phyloP scores from a whole-genome alignment of 345 rosid species.

The Excoecaria agallocha region DNA sequence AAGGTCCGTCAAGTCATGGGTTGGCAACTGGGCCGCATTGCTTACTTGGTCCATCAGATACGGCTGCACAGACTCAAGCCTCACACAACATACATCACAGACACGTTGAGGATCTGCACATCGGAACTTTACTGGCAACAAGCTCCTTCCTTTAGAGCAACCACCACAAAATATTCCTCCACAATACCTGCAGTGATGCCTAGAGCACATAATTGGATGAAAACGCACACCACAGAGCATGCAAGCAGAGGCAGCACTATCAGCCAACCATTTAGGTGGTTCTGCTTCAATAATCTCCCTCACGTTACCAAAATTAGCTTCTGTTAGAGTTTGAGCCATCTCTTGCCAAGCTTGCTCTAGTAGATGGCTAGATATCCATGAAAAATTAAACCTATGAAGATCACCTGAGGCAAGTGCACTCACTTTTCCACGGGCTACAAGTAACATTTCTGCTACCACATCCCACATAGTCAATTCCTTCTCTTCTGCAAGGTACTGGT shows the following conservation, averaged over 20 bases:
- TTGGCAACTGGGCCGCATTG: slow-evolving; percentile 84
- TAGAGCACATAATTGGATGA: slow-evolving; percentile 91
- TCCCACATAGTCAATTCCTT: slow-evolving; percentile 97
- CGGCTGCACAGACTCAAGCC: slow-evolving; percentile 81
- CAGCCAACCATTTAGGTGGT: slow-evolving; percentile 88
- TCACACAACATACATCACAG: slow-evolving; percentile 88
- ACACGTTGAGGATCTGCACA: slow-evolving; percentile 73
- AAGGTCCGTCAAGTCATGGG: slow-evolving; percentile 84
- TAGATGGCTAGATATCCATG: slow-evolving; percentile 61
- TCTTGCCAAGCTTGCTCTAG: slow-evolving; percentile 97
- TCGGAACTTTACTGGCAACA: slow-evolving; percentile 72
- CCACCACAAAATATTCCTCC: slow-evolving; percentile 86
- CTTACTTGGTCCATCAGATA: slow-evolving; percentile 92
- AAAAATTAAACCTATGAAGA: slow-evolving; percentile 42
- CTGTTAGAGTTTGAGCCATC: slow-evolving; percentile 84
- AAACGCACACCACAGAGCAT: slow-evolving; percentile 82
- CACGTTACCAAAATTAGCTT: slow-evolving; percentile 59
- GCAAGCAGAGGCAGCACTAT: slow-evolving; percentile 85
- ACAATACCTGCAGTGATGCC: slow-evolving; percentile 96
- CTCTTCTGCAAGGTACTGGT: slow-evolving; percentile 50
- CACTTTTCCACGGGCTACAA: slow-evolving; percentile 84
- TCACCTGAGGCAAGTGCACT: slow-evolving; percentile 65
- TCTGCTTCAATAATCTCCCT: slow-evolving; percentile 79
- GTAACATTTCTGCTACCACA: slow-evolving; percentile 76
- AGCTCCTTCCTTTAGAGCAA: slow-evolving; percentile 90